Evolutionary conservation across 2,329 filamentous ascomycete species (phyloP).

Genomic region (Diaporthe sp.): DNA sequence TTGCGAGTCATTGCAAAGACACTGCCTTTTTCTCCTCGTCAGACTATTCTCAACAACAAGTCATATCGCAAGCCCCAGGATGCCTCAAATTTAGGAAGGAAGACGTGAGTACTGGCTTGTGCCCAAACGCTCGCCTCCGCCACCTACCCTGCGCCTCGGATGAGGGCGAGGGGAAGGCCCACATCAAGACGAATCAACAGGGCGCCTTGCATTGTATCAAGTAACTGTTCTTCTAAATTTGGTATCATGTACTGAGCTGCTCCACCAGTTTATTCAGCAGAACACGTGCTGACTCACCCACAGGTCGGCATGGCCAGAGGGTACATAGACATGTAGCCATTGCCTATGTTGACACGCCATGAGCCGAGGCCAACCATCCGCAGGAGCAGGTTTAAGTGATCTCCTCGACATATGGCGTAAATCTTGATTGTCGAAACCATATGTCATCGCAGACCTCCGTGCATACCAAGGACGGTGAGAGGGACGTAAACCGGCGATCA

Average conservation of each 20-base stretch:
- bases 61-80: neutral
- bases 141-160: neutral
- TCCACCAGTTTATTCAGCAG: neutral
- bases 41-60: neutral
- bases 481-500: neutral
- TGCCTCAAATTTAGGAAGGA: neutral
- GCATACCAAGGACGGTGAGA: neutral
- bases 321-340: neutral
- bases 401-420: neutral
- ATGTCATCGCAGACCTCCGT: neutral
- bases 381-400: neutral
- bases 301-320: neutral
- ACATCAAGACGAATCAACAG: neutral
- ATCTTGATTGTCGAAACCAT: neutral
- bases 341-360: neutral
- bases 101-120: neutral
- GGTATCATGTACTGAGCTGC: neutral
- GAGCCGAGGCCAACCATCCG: neutral
- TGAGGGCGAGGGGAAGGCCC: neutral
- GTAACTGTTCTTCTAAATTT: neutral
- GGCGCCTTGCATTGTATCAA: neutral
- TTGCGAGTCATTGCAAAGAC: neutral
- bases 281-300: neutral
- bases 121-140: neutral
- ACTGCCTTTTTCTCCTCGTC: neutral